Conservation (phyloP, 1,284 basidiomycete species). For the Peniophora sp. region DNA sequence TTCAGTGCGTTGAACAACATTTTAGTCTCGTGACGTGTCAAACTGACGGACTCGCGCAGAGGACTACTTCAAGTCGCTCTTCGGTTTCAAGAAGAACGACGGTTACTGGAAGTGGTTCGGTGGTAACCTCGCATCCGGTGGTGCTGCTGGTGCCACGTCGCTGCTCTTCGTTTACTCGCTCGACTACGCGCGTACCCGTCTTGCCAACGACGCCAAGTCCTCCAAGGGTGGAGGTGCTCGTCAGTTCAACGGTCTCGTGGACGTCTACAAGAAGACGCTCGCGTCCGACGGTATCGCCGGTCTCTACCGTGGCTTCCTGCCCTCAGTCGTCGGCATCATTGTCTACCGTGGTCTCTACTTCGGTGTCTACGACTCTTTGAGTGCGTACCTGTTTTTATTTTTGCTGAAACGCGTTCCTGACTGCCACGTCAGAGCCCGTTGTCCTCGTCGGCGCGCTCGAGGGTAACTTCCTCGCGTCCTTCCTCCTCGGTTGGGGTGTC, state of each 20-base stretch:
- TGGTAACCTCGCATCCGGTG: constrained; percentile 94
- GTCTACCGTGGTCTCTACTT: constrained; percentile 97
- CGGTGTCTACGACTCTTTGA: constrained; percentile 90
- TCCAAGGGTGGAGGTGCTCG: constrained; percentile 84
- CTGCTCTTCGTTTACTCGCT: constrained; percentile 97
- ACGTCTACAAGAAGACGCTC: constrained; percentile 92
- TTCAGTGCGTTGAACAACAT: constrained; percentile 60
- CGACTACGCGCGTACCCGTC: constrained; percentile 95
- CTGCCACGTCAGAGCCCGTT: constrained; percentile 62
- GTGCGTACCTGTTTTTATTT: constrained; percentile 35
- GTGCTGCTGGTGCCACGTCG: constrained; percentile 93
- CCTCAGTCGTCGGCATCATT: constrained; percentile 91
- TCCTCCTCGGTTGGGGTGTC: constrained; percentile 90
- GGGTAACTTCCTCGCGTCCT: constrained; percentile 88
- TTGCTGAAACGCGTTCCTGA: constrained; percentile 11
- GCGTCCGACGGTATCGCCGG: constrained; percentile 83
- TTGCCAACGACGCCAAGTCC: constrained; percentile 95
- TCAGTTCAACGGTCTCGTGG: constrained; percentile 93
- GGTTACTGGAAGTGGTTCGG: constrained; percentile 89
- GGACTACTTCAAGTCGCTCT: constrained; percentile 95
- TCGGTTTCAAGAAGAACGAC: constrained; percentile 85
- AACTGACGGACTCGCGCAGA: constrained; percentile 34
- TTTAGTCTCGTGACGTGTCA: constrained; percentile 16
- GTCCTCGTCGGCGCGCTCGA: constrained; percentile 84
- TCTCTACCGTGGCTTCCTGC: constrained; percentile 94